Percentiles rank a stretch among this genome's conserved stretches.
These are phyloP conservation scores for Aspergillus sp. DNA, from an alignment of 2,329 filamentous ascomycete genomes.

Conservation along the genomic window DNA sequence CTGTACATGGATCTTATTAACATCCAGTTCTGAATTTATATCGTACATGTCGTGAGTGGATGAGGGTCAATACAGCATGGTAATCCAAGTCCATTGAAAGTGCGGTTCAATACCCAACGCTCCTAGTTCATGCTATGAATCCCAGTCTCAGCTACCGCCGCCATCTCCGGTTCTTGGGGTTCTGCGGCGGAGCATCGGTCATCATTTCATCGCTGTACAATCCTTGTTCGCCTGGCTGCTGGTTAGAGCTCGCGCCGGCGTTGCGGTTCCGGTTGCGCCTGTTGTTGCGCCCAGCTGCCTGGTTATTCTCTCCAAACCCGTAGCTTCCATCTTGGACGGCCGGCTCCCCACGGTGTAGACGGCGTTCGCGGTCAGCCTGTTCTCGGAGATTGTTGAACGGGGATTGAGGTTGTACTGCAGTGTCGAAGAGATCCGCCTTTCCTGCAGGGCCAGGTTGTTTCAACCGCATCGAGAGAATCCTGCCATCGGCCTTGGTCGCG, in stretches of 20 bases:
- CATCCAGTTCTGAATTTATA: conserved; percentile 1
- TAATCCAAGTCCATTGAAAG: background rate
- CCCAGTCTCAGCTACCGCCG: conserved; percentile 12
- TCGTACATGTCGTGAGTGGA: conserved; percentile 1
- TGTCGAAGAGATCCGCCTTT: conserved; percentile 13
- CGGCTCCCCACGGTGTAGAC: conserved; percentile 33
- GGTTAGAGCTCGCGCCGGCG: conserved; percentile 11
- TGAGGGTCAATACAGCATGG: background rate
- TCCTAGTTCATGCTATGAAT: background rate
- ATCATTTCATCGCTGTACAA: conserved; percentile 44
- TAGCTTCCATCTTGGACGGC: conserved; percentile 39
- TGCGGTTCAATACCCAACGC: no score
- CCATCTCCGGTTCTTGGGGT: conserved; percentile 19
- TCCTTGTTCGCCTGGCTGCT: conserved; percentile 19
- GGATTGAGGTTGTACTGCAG: conserved; percentile 12
- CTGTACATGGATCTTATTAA: background rate
- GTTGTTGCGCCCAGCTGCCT: conserved; percentile 12
- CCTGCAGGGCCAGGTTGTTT: conserved; percentile 32
- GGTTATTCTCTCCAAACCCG: conserved; percentile 32
- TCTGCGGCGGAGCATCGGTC: conserved; percentile 33
- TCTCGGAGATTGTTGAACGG: conserved; percentile 38
- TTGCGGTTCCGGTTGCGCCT: conserved; percentile 12
- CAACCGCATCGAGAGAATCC: conserved; percentile 57
- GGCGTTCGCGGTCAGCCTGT: conserved; percentile 40
- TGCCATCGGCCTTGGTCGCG: conserved; percentile 56